A percentile compares a stretch with the other conserved stretches of the same genome.
These are phyloP conservation scores for Neopestalotiopsis rosae DNA, from an alignment of 2,329 filamentous ascomycete species.

Conservation along the genomic window DNA sequence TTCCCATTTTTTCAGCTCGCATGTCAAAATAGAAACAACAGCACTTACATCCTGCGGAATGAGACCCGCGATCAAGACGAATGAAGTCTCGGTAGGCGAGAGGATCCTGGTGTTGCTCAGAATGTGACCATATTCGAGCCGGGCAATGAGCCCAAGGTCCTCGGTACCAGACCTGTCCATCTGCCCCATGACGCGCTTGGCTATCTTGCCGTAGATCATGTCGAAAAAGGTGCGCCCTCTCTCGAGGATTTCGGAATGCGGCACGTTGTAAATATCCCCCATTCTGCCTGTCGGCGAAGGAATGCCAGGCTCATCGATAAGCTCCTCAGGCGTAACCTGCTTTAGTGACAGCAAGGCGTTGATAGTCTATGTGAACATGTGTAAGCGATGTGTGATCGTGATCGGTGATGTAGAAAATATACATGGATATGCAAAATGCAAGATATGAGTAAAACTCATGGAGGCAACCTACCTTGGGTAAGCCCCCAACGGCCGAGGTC, in stretches of 20 bases:
- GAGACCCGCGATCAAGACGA: slow-evolving; percentile 54
- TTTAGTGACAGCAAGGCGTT: slow-evolving; percentile 53
- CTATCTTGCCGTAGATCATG: slow-evolving; percentile 55
- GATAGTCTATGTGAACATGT: slow-evolving; percentile 42
- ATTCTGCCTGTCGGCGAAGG: slow-evolving; percentile 45
- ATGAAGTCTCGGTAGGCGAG: slow-evolving; percentile 53
- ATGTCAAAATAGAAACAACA: slow-evolving; percentile 17
- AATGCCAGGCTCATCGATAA: slow-evolving; percentile 43
- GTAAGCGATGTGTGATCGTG: slow-evolving; percentile 2
- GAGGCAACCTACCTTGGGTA: slow-evolving; percentile 50
- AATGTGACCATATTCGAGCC: slow-evolving; percentile 55
- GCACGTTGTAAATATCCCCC: slow-evolving; percentile 43
- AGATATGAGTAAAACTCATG: background rate
- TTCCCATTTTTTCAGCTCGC: background rate
- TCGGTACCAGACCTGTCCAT: slow-evolving; percentile 55
- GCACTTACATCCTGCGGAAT: slow-evolving; percentile 56
- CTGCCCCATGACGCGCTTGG: slow-evolving; percentile 50
- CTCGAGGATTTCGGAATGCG: slow-evolving; percentile 41
- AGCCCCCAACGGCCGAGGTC: slow-evolving; percentile 50
- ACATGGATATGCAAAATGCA: background rate
- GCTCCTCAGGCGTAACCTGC: slow-evolving; percentile 44
- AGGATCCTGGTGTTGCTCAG: slow-evolving; percentile 53
- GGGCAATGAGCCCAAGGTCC: slow-evolving; percentile 52
- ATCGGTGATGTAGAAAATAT: background rate
- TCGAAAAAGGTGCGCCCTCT: slow-evolving; percentile 54